Evolutionary conservation across 306 rosid genomes (phyloP).

Genomic region (Rosa lucieae): DNA sequence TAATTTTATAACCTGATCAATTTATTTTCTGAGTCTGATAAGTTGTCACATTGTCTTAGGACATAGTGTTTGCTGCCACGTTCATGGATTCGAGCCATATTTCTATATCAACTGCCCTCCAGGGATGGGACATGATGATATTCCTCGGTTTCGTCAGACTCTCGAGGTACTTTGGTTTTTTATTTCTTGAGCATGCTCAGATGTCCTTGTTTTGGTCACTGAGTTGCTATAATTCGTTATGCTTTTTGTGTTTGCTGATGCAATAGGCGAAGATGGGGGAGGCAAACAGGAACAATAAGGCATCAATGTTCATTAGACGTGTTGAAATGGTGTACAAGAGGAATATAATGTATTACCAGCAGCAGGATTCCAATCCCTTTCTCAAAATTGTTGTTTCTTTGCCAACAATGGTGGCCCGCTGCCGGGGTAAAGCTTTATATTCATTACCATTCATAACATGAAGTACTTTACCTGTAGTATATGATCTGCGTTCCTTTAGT

Average conservation of each 20-base stretch:
- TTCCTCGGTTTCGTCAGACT: slow-evolving; percentile 61
- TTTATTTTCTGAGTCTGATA: slow-evolving; percentile 1
- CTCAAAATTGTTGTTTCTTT: slow-evolving; percentile 91
- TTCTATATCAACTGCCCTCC: slow-evolving; percentile 84
- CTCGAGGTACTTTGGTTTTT: slow-evolving; percentile 66
- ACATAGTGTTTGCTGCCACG: slow-evolving; percentile 88
- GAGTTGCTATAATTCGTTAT: slow-evolving; percentile 9
- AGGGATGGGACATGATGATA: slow-evolving; percentile 94
- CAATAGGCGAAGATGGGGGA: slow-evolving; percentile 84
- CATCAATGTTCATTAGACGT: slow-evolving; percentile 61
- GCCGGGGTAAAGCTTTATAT: slow-evolving; percentile 65
- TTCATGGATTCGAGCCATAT: slow-evolving; percentile 96
- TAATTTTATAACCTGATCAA: not conserved
- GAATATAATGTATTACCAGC: slow-evolving; percentile 94
- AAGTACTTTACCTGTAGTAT: not conserved
- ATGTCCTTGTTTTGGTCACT: slow-evolving; percentile 13
- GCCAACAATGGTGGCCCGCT: slow-evolving; percentile 95
- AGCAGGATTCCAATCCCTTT: slow-evolving; percentile 64
- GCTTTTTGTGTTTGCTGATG: slow-evolving; percentile 20
- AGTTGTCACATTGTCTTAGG: slow-evolving; percentile 47
- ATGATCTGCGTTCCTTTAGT: not conserved
- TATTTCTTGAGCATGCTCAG: slow-evolving; percentile 14
- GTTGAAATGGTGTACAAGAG: slow-evolving; percentile 79
- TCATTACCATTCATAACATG: not conserved
- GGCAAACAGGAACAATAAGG: slow-evolving; percentile 72